phyloP scores from a whole-genome alignment of 192 early-diverging fungal genomes.

The Backusella sp. region DNA sequence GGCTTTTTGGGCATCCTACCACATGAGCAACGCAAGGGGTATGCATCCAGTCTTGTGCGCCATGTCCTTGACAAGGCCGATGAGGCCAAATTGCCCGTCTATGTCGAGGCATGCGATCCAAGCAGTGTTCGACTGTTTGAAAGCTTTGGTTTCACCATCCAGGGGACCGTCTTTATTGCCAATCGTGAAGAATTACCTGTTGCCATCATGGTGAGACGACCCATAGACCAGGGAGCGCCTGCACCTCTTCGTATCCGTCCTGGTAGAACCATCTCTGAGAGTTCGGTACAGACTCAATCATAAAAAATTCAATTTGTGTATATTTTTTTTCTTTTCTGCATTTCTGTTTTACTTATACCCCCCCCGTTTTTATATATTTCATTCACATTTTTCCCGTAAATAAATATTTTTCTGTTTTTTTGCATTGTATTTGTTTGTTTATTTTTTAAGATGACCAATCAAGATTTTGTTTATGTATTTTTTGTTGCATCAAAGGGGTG shows the following conservation, averaged over 20 bases:
- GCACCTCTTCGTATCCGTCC: conserved; percentile 21
- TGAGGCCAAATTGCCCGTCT: conserved; percentile 13
- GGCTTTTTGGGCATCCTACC: conserved; percentile 27
- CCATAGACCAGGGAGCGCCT: neutral
- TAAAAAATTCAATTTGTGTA: neutral
- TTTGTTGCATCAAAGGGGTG: neutral
- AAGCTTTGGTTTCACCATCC: conserved; percentile 21
- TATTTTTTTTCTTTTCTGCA: neutral
- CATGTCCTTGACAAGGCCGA: conserved; percentile 27
- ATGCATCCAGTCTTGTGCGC: conserved; percentile 19
- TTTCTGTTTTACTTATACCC: neutral
- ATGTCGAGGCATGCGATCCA: conserved; percentile 15
- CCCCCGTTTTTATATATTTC: neutral
- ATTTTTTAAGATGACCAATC: neutral
- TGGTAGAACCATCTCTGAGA: conserved; percentile 26
- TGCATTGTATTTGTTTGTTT: neutral
- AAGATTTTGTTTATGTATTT: neutral
- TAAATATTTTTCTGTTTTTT: neutral
- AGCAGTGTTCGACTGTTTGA: conserved; percentile 28
- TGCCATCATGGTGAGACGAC: conserved; percentile 22
- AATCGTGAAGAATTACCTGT: conserved; percentile 22
- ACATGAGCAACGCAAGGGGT: conserved; percentile 33
- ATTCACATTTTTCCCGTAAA: neutral
- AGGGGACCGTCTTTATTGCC: conserved; percentile 2
- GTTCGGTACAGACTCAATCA: conserved; percentile 6